These are phyloP conservation scores for Dicorynia guianensis DNA, from an alignment of 306 rosid genomes.

Conservation along the genomic window DNA sequence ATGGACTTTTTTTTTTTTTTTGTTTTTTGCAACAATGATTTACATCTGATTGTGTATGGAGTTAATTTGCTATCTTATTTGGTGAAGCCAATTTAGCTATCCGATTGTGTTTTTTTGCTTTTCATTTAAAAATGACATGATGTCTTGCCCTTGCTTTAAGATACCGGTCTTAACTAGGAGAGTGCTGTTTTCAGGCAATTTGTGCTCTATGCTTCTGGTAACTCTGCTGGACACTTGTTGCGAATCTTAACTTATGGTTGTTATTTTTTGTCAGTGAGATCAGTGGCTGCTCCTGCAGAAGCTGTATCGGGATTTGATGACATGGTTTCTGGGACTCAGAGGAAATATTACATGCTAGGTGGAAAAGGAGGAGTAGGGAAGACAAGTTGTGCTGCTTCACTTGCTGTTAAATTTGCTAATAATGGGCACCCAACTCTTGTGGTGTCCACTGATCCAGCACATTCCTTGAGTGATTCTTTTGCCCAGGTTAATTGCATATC, in stretches of 20 bases:
- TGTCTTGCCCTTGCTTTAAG: not conserved
- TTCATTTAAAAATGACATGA: slow-evolving; percentile 22
- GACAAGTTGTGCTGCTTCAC: slow-evolving; percentile 91
- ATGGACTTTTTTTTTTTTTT: not conserved
- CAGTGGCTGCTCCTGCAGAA: slow-evolving; percentile 83
- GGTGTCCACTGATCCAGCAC: slow-evolving; percentile 98
- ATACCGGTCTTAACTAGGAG: not conserved
- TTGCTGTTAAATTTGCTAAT: slow-evolving; percentile 94
- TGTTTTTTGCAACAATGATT: not conserved
- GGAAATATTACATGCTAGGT: slow-evolving; percentile 90
- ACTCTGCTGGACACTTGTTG: slow-evolving; percentile 12
- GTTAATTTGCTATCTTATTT: not conserved
- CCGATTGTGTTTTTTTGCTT: slow-evolving; percentile 24
- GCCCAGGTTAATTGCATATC: slow-evolving; percentile 73
- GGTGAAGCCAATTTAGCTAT: slow-evolving; percentile 5
- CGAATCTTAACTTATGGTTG: slow-evolving; percentile 1
- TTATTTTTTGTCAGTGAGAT: slow-evolving; percentile 63
- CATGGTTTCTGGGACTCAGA: slow-evolving; percentile 74
- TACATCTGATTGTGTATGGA: slow-evolving; percentile 17
- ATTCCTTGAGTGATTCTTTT: slow-evolving; percentile 97
- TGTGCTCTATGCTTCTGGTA: not conserved
- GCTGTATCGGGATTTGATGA: slow-evolving; percentile 80
- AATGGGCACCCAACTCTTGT: slow-evolving; percentile 97
- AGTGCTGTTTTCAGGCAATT: slow-evolving; percentile 20
- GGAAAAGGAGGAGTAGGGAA: slow-evolving; percentile 98